Conservation (phyloP, 1,284 basidiomycete genomes). For the Ganoderma leucocontextum region DNA sequence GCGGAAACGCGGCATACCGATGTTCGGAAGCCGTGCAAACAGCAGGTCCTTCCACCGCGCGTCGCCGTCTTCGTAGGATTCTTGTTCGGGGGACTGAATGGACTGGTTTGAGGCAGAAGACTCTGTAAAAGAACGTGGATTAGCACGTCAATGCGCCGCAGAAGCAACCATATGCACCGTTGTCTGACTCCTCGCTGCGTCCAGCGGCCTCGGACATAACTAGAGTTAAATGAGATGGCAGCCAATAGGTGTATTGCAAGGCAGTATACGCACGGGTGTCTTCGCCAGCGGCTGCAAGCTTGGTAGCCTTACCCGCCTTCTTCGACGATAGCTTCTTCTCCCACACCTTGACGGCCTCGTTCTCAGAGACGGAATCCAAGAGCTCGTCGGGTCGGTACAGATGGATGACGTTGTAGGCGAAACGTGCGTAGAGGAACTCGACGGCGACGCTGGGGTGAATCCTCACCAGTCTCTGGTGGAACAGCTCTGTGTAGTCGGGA, state of each 20-base stretch:
- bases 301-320: neutral
- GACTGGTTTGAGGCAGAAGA: too few species aligned
- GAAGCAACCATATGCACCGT: neutral
- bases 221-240: neutral
- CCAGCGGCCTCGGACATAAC: neutral
- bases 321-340: neutral
- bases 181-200: neutral
- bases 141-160: neutral
- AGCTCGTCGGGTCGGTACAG: neutral
- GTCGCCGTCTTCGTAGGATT: neutral
- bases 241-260: neutral
- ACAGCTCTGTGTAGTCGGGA: neutral
- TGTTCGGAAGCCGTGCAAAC: neutral
- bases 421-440: conserved; percentile 7
- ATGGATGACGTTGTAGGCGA: neutral
- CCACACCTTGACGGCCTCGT: neutral
- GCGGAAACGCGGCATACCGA: neutral
- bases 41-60: neutral
- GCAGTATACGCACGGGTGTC: neutral
- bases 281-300: neutral
- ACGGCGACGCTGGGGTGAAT: neutral
- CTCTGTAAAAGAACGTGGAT: neutral
- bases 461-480: neutral
- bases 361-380: neutral
- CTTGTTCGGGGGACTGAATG: neutral